Base-by-base conservation (phyloP, 108 stramenopile species). In the Fragilariopsis cylindrus region DNA sequence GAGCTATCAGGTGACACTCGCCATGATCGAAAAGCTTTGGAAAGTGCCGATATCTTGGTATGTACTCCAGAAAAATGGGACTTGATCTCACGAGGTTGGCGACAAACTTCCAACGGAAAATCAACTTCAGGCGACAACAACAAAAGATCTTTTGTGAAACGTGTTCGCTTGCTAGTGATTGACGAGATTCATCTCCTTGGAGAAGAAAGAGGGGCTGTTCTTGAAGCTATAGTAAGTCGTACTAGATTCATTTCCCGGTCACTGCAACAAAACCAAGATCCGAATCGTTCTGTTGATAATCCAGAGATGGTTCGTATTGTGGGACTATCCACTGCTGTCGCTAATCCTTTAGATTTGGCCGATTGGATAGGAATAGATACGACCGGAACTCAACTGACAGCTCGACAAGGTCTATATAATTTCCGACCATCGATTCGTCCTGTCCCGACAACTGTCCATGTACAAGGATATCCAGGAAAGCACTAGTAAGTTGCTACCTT, bases 21-120 rank as follows among this genome's bases (percentile, higher is more conserved):
- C 41, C 97, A 99, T 71, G 97, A 98, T 69, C 81, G 80, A 43
- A 63, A 77, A 48, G 85, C 88, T 7, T 83, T 99, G 43, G 84
- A 85, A 49, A 85, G 85, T 9, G 96, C 98, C 42, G 98, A 98
- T 73, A 87, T 99, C 30, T 82, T 99, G 5, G 86, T 99, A 41
- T 97, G 98, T 69, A 99, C 99, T 18, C 99, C 99, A 19, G 99
- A 99, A 81, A 99, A 99, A 79, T 99, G 97, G 97, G 99, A 99
- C 75, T 84, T 98, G 41, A 90, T 99, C 66, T 93, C 97, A 39
- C 79, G 99, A 63, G 90, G 93, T 9, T 99, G 98, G 98, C 85
- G 90, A 71, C 85, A 84, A n/a, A 72, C 81, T 7, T 49, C 63
- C 12, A 74, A 77, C 46, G 75, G 66, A 73, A 75, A 57, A 44